A percentile compares a stretch with the other conserved stretches of the same genome.
phyloP scores from a whole-genome alignment of 768 basidiomycete species.

The Russula brevipes region DNA sequence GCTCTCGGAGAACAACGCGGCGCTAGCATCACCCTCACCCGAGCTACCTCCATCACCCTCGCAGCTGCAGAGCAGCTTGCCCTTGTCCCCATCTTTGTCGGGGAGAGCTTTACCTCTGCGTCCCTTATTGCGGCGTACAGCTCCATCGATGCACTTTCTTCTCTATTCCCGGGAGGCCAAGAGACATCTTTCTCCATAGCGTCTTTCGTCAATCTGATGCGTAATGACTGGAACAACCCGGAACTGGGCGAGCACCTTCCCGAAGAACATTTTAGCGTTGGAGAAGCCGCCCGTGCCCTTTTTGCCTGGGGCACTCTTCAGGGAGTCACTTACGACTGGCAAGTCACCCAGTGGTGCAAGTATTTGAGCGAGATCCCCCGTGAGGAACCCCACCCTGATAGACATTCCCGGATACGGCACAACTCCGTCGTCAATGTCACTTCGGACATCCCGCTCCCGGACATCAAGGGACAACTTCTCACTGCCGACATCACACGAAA shows the following conservation, averaged over 20 bases:
- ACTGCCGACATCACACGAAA: conserved; percentile 75
- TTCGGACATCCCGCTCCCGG: conserved; percentile 65
- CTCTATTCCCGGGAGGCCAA: conserved; percentile 67
- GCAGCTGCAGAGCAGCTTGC: conserved; percentile 65
- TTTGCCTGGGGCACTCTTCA: conserved; percentile 79
- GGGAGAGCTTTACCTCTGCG: conserved; percentile 72
- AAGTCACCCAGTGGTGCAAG: conserved; percentile 65
- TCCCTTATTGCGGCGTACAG: conserved; percentile 69
- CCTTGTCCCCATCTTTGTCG: conserved; percentile 67
- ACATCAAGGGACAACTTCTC: conserved; percentile 65
- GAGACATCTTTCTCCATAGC: conserved; percentile 79
- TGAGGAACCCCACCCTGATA: conserved; percentile 38
- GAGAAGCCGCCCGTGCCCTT: conserved; percentile 62
- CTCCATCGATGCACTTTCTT: conserved; percentile 67
- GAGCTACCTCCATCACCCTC: conserved; percentile 55
- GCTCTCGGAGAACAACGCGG: conserved; percentile 58
- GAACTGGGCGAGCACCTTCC: conserved; percentile 49
- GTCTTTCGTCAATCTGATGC: conserved; percentile 75
- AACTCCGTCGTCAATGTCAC: conserved; percentile 66
- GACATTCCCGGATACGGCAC: conserved; percentile 18
- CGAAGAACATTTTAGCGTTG: conserved; percentile 55
- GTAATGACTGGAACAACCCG: conserved; percentile 65
- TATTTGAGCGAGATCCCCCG: conserved; percentile 63
- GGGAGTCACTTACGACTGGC: conserved; percentile 75
- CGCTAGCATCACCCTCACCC: conserved; percentile 52